Base-by-base conservation (phyloP, 2,329 filamentous ascomycete genomes). In the Pseudocercospora vitis region DNA sequence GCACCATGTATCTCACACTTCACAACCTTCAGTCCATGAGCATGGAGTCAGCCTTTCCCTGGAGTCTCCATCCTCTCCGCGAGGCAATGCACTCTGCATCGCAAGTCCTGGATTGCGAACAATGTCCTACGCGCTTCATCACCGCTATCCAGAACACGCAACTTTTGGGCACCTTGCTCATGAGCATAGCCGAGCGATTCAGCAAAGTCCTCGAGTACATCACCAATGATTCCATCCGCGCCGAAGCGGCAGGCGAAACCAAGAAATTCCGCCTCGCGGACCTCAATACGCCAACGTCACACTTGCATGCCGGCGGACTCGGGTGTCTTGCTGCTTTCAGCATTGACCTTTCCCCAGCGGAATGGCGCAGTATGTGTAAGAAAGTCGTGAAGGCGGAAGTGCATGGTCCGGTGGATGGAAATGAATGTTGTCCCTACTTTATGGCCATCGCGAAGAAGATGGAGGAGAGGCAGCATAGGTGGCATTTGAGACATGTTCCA, bases 241-340 rank as follows among this genome's bases (percentile, higher is more conserved):
- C 73, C 6, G 61, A 66, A 8, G 46, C 48, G 9, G 61, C 55
- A 0, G 66, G 68, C 2, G 61, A 65, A 19, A 74, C 66, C 49
- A 78, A 77, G 48, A 61, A 64, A 3, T 77, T 74, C 53, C 68
- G 72, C 1, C 66, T 80, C 7, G 72, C 73, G 24, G 75, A 78
- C 48, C 68, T 70, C n/a, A 71, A 64, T 16, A 65, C 65, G 2
- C 64, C 67, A 7, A 70, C 67, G 4, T 53, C 54, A 7, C 73
- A 77, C 56, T 57, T 78, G 3, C 77, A 79, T 46, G 74, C 75
- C 0, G 73, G 73, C 2, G 68, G 62, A 0, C 32, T 61, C 0
- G 70, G 74, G 48, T 79, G 76, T 57, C 72, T 72, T 0, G 73
- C 74, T 56, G 68, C 71, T 0, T 77, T 78, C 53, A 66, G 69